Base-by-base conservation (phyloP, 164 flowering plant species). In the Aristolochia fimbriata region DNA sequence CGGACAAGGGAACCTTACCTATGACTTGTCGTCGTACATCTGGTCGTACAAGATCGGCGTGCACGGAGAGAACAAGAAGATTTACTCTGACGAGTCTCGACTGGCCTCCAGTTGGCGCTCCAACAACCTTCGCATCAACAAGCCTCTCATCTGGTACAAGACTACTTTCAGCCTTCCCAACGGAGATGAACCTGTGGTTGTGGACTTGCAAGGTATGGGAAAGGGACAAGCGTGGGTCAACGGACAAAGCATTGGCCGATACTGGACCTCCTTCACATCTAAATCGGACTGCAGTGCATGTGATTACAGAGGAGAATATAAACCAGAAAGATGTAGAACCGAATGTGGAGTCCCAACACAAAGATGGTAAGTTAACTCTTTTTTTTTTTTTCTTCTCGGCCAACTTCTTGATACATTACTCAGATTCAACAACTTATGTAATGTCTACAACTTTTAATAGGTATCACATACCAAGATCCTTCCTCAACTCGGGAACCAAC, bases 221-320 rank as follows among this genome's bases (percentile, higher is more conserved):
- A 91, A 91, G 53, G 96, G 96, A 0, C 14, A 58, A 0, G 93
- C 89, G 1, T 91, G 96, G 96, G 83, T 91, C 4, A 87, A 87
- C 47, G 93, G 96, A 0, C 51, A 80, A 0, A 81, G 73, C 62
- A 63, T 87, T 1, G 96, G 95, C 0, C 73, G 96, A 0, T 84
- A 68, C 43, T 86, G 97, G 97, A 83, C 90, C 0, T 51, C 70
- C 17, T 72, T 24, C 58, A 16, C 60, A 0, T 81, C 92, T 0
- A 56, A 43, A 0, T 65, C 60, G 0, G 73, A 71, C 57, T 86
- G 96, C 50, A 61, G 71, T 2, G 65, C 47, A 1, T 88, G 97
- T 58, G 88, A 91, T 53, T 91, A 88, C 25, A 78, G 86, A 6
- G 96, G 96, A 4, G 1, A 48, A 10, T 88, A 88, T 43, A 13